These are phyloP conservation scores for Dictyostelium intermedium DNA, from an alignment of 78 protist species.

Conservation along the genomic window DNA sequence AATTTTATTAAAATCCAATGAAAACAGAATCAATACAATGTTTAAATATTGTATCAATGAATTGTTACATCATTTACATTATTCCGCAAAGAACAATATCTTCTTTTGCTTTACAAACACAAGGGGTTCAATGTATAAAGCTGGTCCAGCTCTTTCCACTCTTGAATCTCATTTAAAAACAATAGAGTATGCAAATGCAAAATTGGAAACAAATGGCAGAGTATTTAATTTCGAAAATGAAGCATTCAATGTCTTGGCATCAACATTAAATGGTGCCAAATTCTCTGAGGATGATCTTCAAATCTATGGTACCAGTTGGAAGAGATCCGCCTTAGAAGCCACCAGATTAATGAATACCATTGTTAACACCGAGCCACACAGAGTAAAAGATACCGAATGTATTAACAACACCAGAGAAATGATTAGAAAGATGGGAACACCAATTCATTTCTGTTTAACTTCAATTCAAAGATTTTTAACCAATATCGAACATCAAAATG, in stretches of 20 bases:
- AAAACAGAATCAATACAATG: neutral
- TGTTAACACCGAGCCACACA: neutral
- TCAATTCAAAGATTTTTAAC: neutral
- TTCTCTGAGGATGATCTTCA: neutral
- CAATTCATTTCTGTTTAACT: neutral
- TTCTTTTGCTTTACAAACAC: neutral
- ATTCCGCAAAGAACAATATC: neutral
- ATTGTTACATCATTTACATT: constrained; percentile 6
- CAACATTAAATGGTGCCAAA: neutral
- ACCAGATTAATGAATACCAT: neutral
- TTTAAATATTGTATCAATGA: neutral
- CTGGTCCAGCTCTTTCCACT: neutral
- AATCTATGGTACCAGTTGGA: neutral
- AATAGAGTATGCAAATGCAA: neutral
- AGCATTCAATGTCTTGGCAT: neutral
- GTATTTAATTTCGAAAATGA: neutral
- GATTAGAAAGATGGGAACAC: neutral
- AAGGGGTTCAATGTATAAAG: neutral
- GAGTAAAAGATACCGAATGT: neutral
- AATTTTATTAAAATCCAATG: neutral
- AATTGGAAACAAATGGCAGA: neutral
- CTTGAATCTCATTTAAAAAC: neutral
- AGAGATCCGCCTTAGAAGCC: neutral
- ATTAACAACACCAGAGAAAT: neutral
- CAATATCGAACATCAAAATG: neutral